phyloP scores from a whole-genome alignment of 2,329 filamentous ascomycete species.

The Chaetomiaceae sp. region DNA sequence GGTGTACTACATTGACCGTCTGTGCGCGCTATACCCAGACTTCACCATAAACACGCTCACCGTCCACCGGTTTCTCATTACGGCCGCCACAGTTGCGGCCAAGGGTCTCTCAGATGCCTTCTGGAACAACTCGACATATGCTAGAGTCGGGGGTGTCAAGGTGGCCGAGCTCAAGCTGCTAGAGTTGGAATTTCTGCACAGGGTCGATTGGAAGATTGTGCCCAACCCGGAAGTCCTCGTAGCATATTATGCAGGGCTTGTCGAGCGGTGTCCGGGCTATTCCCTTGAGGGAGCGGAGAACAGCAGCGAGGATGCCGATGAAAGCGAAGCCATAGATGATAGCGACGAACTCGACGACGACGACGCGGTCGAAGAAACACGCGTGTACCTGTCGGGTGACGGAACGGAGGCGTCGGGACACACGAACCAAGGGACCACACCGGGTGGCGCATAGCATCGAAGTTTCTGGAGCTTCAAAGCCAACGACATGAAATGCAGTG shows the following conservation, averaged over 20 bases:
- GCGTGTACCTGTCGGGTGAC: too few relatives aligned
- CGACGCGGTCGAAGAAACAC: background rate
- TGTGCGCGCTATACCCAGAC: constrained; percentile 86
- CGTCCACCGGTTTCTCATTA: constrained; percentile 95
- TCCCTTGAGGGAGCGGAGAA: constrained; percentile 42
- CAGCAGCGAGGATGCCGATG: constrained; percentile 33
- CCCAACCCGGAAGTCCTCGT: constrained; percentile 90
- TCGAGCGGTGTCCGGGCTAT: constrained; percentile 61
- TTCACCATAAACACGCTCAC: constrained; percentile 97
- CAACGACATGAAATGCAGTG: too few relatives aligned
- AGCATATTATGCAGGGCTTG: constrained; percentile 86
- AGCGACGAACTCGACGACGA: constrained; percentile 32
- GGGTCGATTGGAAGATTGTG: constrained; percentile 95
- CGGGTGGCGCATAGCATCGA: background rate
- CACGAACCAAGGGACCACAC: background rate
- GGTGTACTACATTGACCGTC: constrained; percentile 97
- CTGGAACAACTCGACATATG: constrained; percentile 97
- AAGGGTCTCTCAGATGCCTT: constrained; percentile 96
- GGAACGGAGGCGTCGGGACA: background rate
- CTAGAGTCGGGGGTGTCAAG: constrained; percentile 86
- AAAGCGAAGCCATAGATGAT: constrained; percentile 31
- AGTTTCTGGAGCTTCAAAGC: background rate
- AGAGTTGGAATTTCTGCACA: constrained; percentile 87
- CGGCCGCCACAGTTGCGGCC: constrained; percentile 88
- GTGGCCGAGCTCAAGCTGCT: constrained; percentile 84